Evolutionary conservation across 345 rosid genomes (phyloP).

Genomic region (Stellera chamaejasme): DNA sequence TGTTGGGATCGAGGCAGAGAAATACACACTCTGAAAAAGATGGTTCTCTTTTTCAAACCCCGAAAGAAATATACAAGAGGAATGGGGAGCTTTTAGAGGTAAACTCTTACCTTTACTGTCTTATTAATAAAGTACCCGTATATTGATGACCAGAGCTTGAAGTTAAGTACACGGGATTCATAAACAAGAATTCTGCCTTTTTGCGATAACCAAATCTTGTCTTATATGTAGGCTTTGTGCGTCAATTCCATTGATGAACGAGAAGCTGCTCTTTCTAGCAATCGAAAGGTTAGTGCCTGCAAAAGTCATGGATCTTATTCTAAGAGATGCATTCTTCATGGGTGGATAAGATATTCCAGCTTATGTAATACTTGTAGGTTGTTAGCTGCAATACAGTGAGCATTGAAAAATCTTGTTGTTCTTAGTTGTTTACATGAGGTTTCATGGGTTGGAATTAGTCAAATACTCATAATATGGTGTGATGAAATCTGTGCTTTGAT

Average conservation of each 20-base stretch:
- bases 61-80: slow-evolving; percentile 66
- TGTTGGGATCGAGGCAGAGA: slow-evolving; percentile 47
- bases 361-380: not conserved
- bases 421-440: too few species aligned
- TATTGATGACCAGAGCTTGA: slow-evolving; percentile 13
- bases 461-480: too few species aligned
- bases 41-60: slow-evolving; percentile 38
- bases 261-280: slow-evolving; percentile 82
- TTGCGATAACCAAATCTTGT: slow-evolving; percentile 12
- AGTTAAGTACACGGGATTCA: not conserved
- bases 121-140: slow-evolving; percentile 9
- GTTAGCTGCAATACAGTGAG: not conserved
- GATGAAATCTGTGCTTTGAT: too few species aligned
- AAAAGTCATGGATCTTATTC: not conserved
- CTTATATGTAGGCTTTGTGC: slow-evolving; percentile 66
- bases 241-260: slow-evolving; percentile 52
- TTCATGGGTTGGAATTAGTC: too few species aligned
- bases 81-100: slow-evolving; percentile 94
- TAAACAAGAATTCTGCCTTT: not conserved
- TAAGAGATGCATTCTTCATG: too few species aligned
- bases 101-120: slow-evolving; percentile 9
- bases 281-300: slow-evolving; percentile 62
- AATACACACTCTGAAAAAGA: slow-evolving; percentile 29
- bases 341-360: too few species aligned
- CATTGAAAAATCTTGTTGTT: not conserved